Base-by-base conservation (phyloP, 2,329 filamentous ascomycete species). In the Hymenoscyphus scutula region DNA sequence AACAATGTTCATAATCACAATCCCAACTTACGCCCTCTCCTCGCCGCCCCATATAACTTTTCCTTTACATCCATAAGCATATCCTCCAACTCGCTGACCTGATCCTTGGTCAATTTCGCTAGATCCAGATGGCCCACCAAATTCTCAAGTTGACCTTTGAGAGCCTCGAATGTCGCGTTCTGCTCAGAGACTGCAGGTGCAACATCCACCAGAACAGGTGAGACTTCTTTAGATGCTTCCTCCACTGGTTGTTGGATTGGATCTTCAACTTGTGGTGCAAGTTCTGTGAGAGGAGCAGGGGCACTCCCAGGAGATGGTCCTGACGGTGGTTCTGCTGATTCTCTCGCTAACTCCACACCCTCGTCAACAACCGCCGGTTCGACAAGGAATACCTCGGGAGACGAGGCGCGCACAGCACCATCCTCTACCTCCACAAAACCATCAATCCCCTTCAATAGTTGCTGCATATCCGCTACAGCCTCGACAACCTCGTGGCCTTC, bases 31-130 rank as follows among this genome's bases (percentile, higher is more conserved):
- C 81, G 75, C 41, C 84, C 82, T 65, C 89, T 81, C 70, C 79
- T 79, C 70, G 87, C 87, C 17, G 90, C 91, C 61, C 88, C 85
- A 73, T 89, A 90, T 58, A 93, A 81, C 74, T 89, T 86, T 66
- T 84, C 82, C 74, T 90, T 88, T 67, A 94, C 85, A 74, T 94
- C 89, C 78, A 93, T 91, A 72, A 95, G 81, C 69, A 91, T 78
- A 72, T 93, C 89, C 71, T 95, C 91, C 67, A 95, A 81, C 72
- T 88, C 82, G 63, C 87, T 82, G 59, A 92, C 84, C 64, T 91
- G 86, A 11, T 84, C 80, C 11, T 84, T 81, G 17, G 85, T 85
- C 51, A 96, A 76, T 17, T 83, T 79, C 25, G 86, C 80, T 30
- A 77, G 77, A 60, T 81, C 83, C 62, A 92, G 79, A 66, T 86